A percentile compares a stretch with the other conserved stretches of the same genome.
Evolutionary conservation across 441 rosid species (phyloP).

Genomic region (Populus trichocarpa): DNA sequence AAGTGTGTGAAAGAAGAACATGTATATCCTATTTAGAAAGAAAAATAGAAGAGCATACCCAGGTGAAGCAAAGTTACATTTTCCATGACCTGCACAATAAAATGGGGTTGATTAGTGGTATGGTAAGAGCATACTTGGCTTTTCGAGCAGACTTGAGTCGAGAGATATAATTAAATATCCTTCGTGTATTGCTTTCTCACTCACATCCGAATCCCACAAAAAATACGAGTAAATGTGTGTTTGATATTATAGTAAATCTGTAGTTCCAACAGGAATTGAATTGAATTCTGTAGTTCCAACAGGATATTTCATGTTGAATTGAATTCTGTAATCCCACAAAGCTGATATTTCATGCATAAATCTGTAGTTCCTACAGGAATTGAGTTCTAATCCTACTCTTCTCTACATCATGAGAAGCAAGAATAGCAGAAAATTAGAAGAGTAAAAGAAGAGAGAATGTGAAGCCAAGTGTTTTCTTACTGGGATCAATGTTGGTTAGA

Average conservation of each 20-base stretch:
- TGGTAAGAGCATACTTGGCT: too few relatives aligned
- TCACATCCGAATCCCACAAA: too few relatives aligned
- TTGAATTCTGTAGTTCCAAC: too few relatives aligned
- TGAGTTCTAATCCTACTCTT: not conserved
- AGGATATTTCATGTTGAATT: too few relatives aligned
- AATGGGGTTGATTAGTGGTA: not conserved
- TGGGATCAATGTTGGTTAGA: constrained; percentile 54
- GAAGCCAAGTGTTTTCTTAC: constrained; percentile 32
- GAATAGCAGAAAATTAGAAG: not conserved
- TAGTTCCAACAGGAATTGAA: too few relatives aligned
- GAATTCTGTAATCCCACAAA: too few relatives aligned
- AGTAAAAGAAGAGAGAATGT: not conserved
- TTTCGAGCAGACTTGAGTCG: too few relatives aligned
- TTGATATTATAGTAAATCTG: too few relatives aligned
- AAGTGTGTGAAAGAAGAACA: not conserved
- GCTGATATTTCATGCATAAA: too few relatives aligned
- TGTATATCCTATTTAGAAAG: not conserved
- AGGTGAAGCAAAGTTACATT: constrained; percentile 46
- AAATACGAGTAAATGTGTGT: too few relatives aligned
- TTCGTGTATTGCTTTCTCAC: too few relatives aligned
- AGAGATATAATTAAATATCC: too few relatives aligned
- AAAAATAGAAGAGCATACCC: constrained; percentile 36
- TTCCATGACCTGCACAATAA: constrained; percentile 52
- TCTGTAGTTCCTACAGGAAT: not conserved
- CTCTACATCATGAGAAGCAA: not conserved